Base-by-base conservation (phyloP, 768 basidiomycete genomes). In the Dentipellis sp. region DNA sequence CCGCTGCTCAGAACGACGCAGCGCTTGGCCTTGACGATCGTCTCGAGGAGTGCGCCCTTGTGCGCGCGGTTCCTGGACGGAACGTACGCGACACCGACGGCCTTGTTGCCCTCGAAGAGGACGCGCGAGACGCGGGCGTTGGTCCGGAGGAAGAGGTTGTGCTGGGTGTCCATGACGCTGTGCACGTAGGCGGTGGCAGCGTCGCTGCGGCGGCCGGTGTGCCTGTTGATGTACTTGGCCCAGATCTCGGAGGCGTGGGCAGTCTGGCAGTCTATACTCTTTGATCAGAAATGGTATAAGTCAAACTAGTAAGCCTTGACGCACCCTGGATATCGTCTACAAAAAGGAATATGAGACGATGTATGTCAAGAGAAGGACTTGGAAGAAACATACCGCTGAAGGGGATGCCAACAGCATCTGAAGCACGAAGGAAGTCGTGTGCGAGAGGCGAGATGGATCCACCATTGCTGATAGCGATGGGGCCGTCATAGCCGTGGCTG, bases 141-240 rank as follows among this genome's bases (percentile, higher is more conserved):
- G 55, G 76, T 78, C 66, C 82, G 80, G 48, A 88, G 69, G 72
- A 75, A 84, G 19, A 88, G 72, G 71, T 86, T 88, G 64, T 63
- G 72, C 68, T 88, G 85, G 40, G 78, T 68, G 61, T 85, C 83
- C 81, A 80, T 83, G 39, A 85, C 83, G 55, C 82, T 80, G 75
- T 84, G 83, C 45, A 86, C 80, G 64, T 84, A 84, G 17, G 81
- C 82, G 80, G 58, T 21, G 2, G 84, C 83, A 50, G 84, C 84
- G 60, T 87, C 85, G 58, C 82, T 84, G 52, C 84, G 81, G 59
- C 85, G 73, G 57, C 85, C 85, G 37, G 83, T 86, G 64, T 84
- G 79, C 61, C 82, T 76, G 68, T 85, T 85, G 75, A 87, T 84
- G 64, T 86, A 87, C 66, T 87, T 86, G 51, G 84, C 84, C 84